phyloP scores from a whole-genome alignment of 2,329 filamentous ascomycete genomes.

The Talaromyces sp. region DNA sequence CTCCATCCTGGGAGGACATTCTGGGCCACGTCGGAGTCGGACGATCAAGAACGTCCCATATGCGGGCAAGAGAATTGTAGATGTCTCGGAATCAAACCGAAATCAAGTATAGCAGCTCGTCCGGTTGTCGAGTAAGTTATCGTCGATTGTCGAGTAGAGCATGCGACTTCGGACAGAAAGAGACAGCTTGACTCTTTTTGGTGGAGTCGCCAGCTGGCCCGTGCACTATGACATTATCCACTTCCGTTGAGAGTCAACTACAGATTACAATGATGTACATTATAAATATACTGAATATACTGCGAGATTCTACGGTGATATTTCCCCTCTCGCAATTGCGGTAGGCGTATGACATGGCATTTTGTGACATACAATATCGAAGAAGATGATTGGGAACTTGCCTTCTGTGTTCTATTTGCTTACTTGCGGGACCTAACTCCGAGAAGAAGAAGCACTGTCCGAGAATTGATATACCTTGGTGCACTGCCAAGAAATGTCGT shows the following conservation, averaged over 20 bases:
- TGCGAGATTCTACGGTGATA: background rate
- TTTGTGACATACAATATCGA: too few relatives aligned
- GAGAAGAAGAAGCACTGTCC: too few relatives aligned
- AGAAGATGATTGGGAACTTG: too few relatives aligned
- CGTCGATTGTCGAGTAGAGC: background rate
- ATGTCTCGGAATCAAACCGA: background rate
- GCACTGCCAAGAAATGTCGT: too few relatives aligned
- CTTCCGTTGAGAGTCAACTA: too few relatives aligned
- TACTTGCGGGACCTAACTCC: too few relatives aligned
- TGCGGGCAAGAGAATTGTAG: background rate
- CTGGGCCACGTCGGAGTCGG: constrained; percentile 15
- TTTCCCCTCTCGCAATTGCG: too few relatives aligned
- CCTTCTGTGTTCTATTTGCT: too few relatives aligned
- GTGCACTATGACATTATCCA: constrained; percentile 7
- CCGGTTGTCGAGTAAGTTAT: too few relatives aligned
- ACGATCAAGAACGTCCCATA: constrained; percentile 14
- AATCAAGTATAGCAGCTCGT: background rate
- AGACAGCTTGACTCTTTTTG: background rate
- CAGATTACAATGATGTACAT: too few relatives aligned
- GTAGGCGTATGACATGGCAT: too few relatives aligned
- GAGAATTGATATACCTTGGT: too few relatives aligned
- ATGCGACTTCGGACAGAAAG: background rate
- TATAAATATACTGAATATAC: background rate
- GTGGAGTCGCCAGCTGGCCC: background rate
- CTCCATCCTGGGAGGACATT: constrained; percentile 46